Evolutionary conservation across 768 basidiomycete species (phyloP), one percentile per base, ranked within the genome.

Genomic region (Dioszegia crocea): DNA sequence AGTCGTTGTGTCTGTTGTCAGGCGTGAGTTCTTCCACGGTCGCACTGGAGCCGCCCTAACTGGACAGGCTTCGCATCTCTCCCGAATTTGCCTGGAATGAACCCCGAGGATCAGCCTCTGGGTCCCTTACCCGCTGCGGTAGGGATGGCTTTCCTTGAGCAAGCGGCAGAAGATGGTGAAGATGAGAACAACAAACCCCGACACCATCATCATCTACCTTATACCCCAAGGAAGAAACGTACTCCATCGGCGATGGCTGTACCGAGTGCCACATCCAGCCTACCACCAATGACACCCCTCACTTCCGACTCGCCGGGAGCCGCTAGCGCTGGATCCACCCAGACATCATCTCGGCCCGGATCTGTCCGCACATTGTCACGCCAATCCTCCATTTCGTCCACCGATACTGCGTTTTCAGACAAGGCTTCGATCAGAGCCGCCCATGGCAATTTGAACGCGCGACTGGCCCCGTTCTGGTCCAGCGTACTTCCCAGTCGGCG

Each of bases 41-140:
- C 33, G 55, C 29, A 30, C 56, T 16, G 16, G 62, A 41, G 19
- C 36, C 14, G n/a, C n/a, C n/a, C n/a, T n/a, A n/a, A n/a, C n/a
- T n/a, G n/a, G n/a, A n/a, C 57, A 90, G 89, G 84, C 10, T 89
- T 87, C 69, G 89, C 87, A 26, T 80, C 84, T 2, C 75, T 91
- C 6, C 87, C 88, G 4, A 88, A 86, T 67, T 74, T 85, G 3
- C 79, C 75, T 21, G 23, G 65, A 61, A 48, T 56, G 9, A 60
- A 40, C 4, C 56, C 48, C 1, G 56, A 62, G 21, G 60, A 36
- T 68, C 69, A 48, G 41, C 57, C 19, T 43, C 56, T 48, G 60
- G 49, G 53, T 41, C 53, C 62, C 71, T 4, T 66, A 69, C 29
- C 57, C 58, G 16, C 62, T 79, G 39, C 76, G 84, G 2, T 76